Evolutionary conservation across 495 filamentous ascomycete genomes (phyloP).

Genomic region (Penicillium egyptiacum): DNA sequence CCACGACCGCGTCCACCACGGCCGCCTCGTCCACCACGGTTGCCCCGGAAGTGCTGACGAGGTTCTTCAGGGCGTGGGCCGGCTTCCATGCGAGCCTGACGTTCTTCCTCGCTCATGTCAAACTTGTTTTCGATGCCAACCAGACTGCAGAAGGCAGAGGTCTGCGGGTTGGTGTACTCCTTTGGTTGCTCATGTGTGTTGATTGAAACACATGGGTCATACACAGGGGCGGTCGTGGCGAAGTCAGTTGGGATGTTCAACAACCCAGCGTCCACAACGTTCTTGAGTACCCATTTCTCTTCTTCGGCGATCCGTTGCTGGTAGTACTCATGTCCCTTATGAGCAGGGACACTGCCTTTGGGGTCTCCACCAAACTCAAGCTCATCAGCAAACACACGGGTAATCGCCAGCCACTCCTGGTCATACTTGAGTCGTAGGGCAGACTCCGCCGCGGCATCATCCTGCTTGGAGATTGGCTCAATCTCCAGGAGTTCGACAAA

Average conservation of each 20-base stretch:
- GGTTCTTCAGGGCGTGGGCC: slow-evolving; percentile 25
- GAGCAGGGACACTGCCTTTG: slow-evolving; percentile 40
- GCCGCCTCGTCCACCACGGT: slow-evolving; percentile 21
- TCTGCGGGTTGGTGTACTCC: slow-evolving; percentile 85
- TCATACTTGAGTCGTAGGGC: slow-evolving; percentile 70
- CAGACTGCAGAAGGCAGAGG: slow-evolving; percentile 70
- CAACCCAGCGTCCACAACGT: slow-evolving; percentile 60
- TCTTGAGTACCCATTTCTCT: slow-evolving; percentile 71
- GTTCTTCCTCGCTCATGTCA: slow-evolving; percentile 66
- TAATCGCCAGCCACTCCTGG: slow-evolving; percentile 92
- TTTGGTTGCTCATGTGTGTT: slow-evolving; percentile 51
- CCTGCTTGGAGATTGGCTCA: slow-evolving; percentile 37
- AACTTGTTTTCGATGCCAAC: slow-evolving; percentile 78
- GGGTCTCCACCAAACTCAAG: slow-evolving; percentile 58
- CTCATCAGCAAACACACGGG: slow-evolving; percentile 68
- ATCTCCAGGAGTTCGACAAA: slow-evolving; percentile 78
- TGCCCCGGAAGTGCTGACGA: slow-evolving; percentile 2
- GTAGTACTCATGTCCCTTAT: slow-evolving; percentile 68
- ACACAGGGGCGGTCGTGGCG: slow-evolving; percentile 67
- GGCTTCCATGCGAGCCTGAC: slow-evolving; percentile 46
- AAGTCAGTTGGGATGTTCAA: slow-evolving; percentile 76
- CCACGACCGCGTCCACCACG: slow-evolving; percentile 23
- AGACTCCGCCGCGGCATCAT: slow-evolving; percentile 19
- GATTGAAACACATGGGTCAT: slow-evolving; percentile 46
- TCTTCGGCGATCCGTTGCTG: slow-evolving; percentile 59